phyloP scores from a whole-genome alignment of 176 grass and related monocot species.

The Chrysopogon serrulatus region DNA sequence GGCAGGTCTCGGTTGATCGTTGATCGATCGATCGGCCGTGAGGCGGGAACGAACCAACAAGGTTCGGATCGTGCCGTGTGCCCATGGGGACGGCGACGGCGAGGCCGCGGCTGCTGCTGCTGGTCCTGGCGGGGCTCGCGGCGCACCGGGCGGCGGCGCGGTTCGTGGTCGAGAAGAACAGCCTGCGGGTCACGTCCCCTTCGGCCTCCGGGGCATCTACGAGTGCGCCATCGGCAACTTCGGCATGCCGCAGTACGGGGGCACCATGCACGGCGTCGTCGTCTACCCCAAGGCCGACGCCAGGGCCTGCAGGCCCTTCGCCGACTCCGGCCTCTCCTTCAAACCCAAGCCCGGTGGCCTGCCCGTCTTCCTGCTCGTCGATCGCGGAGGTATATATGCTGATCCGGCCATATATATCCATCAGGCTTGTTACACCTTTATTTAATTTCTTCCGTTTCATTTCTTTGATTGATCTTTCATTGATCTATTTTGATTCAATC shows the following conservation, averaged over 20 bases:
- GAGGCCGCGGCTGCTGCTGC: neutral
- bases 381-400: constrained; percentile 47
- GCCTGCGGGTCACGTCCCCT: constrained; percentile 74
- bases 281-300: constrained; percentile 72
- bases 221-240: constrained; percentile 94
- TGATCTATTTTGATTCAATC: neutral
- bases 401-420: neutral
- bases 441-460: neutral
- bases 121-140: neutral
- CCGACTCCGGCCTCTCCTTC: constrained; percentile 60
- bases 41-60: neutral
- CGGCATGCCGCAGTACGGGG: constrained; percentile 83
- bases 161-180: constrained; percentile 96
- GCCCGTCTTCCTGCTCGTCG: constrained; percentile 75
- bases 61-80: neutral
- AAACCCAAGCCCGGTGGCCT: constrained; percentile 54
- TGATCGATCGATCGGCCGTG: neutral
- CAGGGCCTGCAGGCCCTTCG: constrained; percentile 58
- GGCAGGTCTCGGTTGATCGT: neutral
- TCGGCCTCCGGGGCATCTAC: constrained; percentile 64
- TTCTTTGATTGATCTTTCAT: too few species aligned
- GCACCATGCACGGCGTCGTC: constrained; percentile 77
- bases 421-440: neutral
- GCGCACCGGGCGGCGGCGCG: constrained; percentile 25
- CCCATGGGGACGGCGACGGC: neutral